These are phyloP conservation scores for Cryomyces antarcticus DNA, from an alignment of 495 filamentous ascomycete genomes.

Conservation along the genomic window DNA sequence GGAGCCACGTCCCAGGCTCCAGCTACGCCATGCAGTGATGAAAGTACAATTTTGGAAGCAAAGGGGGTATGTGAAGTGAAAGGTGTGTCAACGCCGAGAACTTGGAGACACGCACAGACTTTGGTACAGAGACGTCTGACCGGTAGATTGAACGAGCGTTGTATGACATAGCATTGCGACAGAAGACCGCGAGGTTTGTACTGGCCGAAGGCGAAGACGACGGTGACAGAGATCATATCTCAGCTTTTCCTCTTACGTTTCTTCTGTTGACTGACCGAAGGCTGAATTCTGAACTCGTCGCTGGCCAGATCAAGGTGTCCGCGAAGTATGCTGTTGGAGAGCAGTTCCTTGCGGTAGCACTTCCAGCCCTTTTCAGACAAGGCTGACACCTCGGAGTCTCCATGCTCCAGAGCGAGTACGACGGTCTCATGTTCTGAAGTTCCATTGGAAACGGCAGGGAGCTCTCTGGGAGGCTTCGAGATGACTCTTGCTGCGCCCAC, in stretches of 20 bases:
- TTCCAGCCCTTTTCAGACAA: slow-evolving; percentile 2
- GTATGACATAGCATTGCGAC: too few relatives aligned
- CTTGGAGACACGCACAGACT: too few relatives aligned
- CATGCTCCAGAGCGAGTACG: slow-evolving; percentile 4
- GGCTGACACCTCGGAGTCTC: slow-evolving; percentile 1
- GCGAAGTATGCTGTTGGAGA: slow-evolving; percentile 9
- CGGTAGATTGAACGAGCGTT: too few relatives aligned
- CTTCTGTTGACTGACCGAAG: neutral
- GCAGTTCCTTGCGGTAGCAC: slow-evolving; percentile 7
- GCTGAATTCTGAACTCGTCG: slow-evolving; percentile 9
- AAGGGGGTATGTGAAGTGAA: too few relatives aligned
- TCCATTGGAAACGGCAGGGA: neutral
- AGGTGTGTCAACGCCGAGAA: too few relatives aligned
- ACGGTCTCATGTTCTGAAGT: neutral
- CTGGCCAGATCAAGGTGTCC: slow-evolving; percentile 7
- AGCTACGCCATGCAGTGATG: too few relatives aligned
- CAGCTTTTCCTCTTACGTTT: slow-evolving; percentile 7
- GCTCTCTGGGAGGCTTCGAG: slow-evolving; percentile 4
- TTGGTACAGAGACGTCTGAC: too few relatives aligned
- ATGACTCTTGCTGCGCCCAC: slow-evolving; percentile 10
- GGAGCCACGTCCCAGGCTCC: too few relatives aligned
- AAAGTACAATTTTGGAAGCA: too few relatives aligned
- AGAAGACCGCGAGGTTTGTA: too few relatives aligned
- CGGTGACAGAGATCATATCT: slow-evolving; percentile 4
- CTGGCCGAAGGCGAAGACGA: too few relatives aligned